Evolutionary conservation across 176 grass and related monocot genomes (phyloP), one percentile per base, ranked within the genome.

Genomic region (Carex kokanica): DNA sequence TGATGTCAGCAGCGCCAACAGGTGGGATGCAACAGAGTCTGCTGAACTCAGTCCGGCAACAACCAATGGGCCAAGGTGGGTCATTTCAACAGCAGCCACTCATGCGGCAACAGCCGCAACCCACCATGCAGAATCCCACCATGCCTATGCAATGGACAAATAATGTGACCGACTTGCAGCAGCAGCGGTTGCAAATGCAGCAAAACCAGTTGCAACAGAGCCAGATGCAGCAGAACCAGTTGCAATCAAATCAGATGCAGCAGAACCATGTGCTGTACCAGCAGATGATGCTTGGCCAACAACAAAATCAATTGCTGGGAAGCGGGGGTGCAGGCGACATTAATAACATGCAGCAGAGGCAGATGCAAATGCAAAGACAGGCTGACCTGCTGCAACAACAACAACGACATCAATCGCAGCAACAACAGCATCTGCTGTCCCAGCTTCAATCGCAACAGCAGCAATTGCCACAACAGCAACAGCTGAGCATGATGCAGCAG

Each of bases 391-490:
- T 90, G 64, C 94, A 90, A 60, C 41, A 43, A 8, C 40, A 41
- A 4, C 34, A 36, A 63, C 94, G 89, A 68, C 88, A 89, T 58
- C 88, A 91, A 69, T 86, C 79, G 36, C 89, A 93, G 85, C 70
- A 71, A 41, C 95, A 92, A 60, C 92, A 91, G 87, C 83, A 88
- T 84, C 90, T 27, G 64, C 82, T 88, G 72, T 62, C 89, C 74
- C 95, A 93, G 67, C 45, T 80, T 85, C 92, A 95, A 86, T 59
- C 90, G 79, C 92, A 93, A 53, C 92, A 98, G 58, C 92, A 95
- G 83, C 86, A 90, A 25, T 81, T 94, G 41, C 88, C 90, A 71
- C 94, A 84, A 24, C 92, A 94, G 78, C 89, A 84, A 86, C 73
- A 75, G 1, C 55, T 83, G 40, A 91, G 25, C 73, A 78, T 78